Evolutionary conservation across 768 basidiomycete genomes (phyloP), one percentile per base, ranked within the genome.

Genomic region (Pleurotus tuoliensis): DNA sequence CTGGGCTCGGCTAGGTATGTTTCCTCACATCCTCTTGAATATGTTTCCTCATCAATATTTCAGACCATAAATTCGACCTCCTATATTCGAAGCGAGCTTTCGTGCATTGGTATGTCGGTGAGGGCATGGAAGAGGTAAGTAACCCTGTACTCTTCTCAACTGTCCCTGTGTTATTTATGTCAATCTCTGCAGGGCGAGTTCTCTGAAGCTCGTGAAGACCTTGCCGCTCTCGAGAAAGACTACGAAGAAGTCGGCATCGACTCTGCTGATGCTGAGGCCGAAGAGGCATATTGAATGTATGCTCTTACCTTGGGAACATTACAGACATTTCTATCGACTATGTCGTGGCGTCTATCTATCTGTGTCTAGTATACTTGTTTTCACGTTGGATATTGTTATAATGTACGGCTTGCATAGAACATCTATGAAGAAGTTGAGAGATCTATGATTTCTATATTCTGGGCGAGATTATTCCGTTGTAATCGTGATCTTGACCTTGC

Each of bases 171-270:
- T 11, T 15, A 12, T 12, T 12, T 34, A 34, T 18, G 50, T 24
- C 47, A 9, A 38, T 20, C 40, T 15, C 44, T 22, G 24, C 59
- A 84, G 82, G 96, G 96, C 70, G 96, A 99, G 77, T 98, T 98
- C 78, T 95, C 93, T 16, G 96, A 98, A 78, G 96, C 96, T 16
- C 90, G 96, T 58, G 97, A 99, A 76, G 96, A 99, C 71, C 87
- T 99, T 57, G 97, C 96, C n/a, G 96, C 96, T n/a, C 86, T 99
- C 55, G 96, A 98, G 81, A 97, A 94, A 73, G 93, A 94, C 63
- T 94, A 94, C 65, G 92, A 93, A 70, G 92, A 97, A 70, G 93
- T 82, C 66, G 80, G 77, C 60, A 76, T 72, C 27, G 80, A 80
- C 64, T 79, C 78, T 37, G 78, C 75, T 39, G 79, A 80, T 58